Percentiles rank a stretch among this genome's conserved stretches.
These are phyloP conservation scores for Chlorella vulgaris DNA, from an alignment of 139 green algal genomes.

Conservation along the genomic window DNA sequence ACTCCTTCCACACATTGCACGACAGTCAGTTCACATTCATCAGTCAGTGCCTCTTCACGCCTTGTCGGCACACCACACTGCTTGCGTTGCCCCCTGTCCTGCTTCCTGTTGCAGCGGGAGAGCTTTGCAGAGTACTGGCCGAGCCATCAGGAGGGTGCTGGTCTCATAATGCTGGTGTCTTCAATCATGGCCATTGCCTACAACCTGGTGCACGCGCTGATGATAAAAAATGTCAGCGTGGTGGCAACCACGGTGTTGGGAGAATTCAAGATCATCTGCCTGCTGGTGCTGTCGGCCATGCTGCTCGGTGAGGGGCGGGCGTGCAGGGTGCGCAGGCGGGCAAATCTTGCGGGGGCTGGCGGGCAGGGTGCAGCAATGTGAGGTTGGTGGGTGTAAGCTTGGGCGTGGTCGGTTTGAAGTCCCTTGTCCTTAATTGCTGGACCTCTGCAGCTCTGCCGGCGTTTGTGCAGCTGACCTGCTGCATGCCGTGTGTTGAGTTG, in stretches of 20 bases:
- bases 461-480: too few relatives aligned
- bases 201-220: conserved; percentile 50
- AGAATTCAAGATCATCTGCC: conserved; percentile 64
- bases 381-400: too few relatives aligned
- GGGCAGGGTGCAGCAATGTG: too few relatives aligned
- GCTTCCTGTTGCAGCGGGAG: conserved; percentile 16
- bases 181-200: conserved; percentile 35
- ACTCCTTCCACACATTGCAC: too few relatives aligned
- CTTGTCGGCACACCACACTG: too few relatives aligned
- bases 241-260: conserved; percentile 71
- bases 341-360: not conserved
- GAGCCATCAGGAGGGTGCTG: not conserved
- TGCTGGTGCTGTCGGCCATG: conserved; percentile 61
- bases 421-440: too few relatives aligned
- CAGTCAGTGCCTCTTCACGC: too few relatives aligned
- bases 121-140: conserved; percentile 8
- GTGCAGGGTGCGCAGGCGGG: not conserved
- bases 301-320: conserved; percentile 49
- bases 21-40: not conserved
- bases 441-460: too few relatives aligned
- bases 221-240: conserved; percentile 62
- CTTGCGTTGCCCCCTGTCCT: conserved; percentile 1
- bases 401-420: too few relatives aligned
- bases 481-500: too few relatives aligned
- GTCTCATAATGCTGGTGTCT: conserved; percentile 17